These are phyloP conservation scores for Ceratocystis huliohia DNA, from an alignment of 2,329 filamentous ascomycete genomes.

Conservation along the genomic window DNA sequence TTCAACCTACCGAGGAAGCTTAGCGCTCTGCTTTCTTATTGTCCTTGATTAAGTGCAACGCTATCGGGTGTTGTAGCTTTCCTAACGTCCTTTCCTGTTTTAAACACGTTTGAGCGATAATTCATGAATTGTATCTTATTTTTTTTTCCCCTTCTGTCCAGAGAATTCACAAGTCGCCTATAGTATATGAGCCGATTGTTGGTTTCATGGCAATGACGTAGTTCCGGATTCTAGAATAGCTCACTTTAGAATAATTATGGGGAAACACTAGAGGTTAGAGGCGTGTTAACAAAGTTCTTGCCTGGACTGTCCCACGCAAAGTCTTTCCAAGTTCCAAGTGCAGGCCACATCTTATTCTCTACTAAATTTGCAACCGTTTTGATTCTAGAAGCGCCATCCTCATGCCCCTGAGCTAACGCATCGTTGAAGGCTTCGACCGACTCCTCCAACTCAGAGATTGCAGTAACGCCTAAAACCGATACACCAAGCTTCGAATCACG, in stretches of 20 bases:
- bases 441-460: constrained; percentile 49
- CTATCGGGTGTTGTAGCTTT: background rate
- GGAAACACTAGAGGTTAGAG: constrained; percentile 24
- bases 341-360: constrained; percentile 38
- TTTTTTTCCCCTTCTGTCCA: background rate
- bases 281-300: constrained; percentile 32
- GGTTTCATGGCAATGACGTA: background rate
- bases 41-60: background rate
- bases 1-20: background rate
- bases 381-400: constrained; percentile 26
- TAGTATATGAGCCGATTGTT: background rate
- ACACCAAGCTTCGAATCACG: constrained; percentile 34
- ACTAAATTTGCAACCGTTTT: constrained; percentile 28
- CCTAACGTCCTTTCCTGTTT: background rate
- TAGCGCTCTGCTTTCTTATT: background rate
- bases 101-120: constrained; percentile 5
- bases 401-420: constrained; percentile 34
- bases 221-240: background rate
- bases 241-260: constrained; percentile 11
- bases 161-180: background rate
- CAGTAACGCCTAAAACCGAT: constrained; percentile 54
- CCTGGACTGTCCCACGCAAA: constrained; percentile 52
- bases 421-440: constrained; percentile 47
- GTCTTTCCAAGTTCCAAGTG: constrained; percentile 49
- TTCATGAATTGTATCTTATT: constrained; percentile 6